Evolutionary conservation across 2,329 filamentous ascomycete genomes (phyloP), one percentile per base, ranked within the genome.

Genomic region (Claviceps cyperi): DNA sequence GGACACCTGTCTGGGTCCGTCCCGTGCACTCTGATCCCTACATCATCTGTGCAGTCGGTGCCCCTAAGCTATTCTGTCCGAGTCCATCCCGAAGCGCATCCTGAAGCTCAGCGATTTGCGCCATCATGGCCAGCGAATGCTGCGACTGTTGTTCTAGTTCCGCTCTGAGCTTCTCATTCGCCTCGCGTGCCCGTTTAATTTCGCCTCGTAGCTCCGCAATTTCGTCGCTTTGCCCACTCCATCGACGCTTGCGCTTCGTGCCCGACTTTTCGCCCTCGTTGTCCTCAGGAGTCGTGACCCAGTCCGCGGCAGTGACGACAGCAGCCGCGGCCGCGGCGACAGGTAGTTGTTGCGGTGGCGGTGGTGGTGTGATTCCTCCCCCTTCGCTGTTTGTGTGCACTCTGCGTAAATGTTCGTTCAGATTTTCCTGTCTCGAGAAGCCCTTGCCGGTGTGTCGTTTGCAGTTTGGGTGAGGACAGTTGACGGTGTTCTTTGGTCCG

Each of bases 381-480:
- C 9, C 67, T 40, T 71, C 69, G 24, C 60, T 56, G 46, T 74
- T 73, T 41, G 77, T 83, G 63, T 97, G 91, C n/a, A 94, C 86
- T 24, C 91, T 82, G 19, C 91, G 84, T 17, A 96, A 72, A 66
- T 97, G 91, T 67, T 97, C 91, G 62, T 91, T 89, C 4, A 96
- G 74, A 59, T 97, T 97, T 68, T 97, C 91, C 61, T 90, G 86
- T 47, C 91, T 81, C 8, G 90, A 94, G 65, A 97, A 97, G 21
- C 89, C 89, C 60, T 88, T 86, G 54, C 88, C 90, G 0, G 80
- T 82, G 60, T 89, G 86, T 38, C 91, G 84, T 64, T 95, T 95
- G 75, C 91, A 97, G 62, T 87, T 88, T 38, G 73, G 66, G 60
- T 91, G 85, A 0, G 89, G 89, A 60, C 91, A 97, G 70, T 87